Evolutionary conservation across 176 grass and related monocot genomes (phyloP), one percentile per base, ranked within the genome.

Genomic region (Aegilops longissima): DNA sequence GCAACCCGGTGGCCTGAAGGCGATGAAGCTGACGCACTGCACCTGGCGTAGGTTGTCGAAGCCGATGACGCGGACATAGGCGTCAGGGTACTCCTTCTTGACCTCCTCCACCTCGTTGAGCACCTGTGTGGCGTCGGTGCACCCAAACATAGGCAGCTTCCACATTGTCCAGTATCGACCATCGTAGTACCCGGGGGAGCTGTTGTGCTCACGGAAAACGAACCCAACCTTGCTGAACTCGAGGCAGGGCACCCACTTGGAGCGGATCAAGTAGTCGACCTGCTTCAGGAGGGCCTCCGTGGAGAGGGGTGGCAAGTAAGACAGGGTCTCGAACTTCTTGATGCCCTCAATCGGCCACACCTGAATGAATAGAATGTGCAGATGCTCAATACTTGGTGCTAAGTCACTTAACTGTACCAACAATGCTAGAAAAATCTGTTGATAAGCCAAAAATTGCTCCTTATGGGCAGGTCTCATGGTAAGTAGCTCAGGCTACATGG

Each of bases 71-170:
- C 65, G 65, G 29, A 67, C 65, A 4, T 67, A 67, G 29, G 65
- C 65, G 65, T 67, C 65, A 67, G 65, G 65, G 65, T 67, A 67
- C 29, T 67, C 65, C 65, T 67, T 67, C 29, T 67, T 67, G 13
- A 67, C 65, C 29, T 67, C 65, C 29, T 67, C 65, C 13, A 67
- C 29, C 29, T 67, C 65, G 13, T 33, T 67, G 65, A 67, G 29
- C 29, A 67, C 65, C 65, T 67, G 65, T 16, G 65, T 30, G 13
- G 64, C 64, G 64, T 66, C 64, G 64, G 64, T 66, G 64, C 64
- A 66, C 13, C 64, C 64, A 29, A 66, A 66, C 64, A 66, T 66
- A 30, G 64, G 64, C 64, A 66, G 64, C 64, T 66, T 66, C 64
- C 64, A 66, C 64, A 66, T 66, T 66, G 64, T 66, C 64, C 64